Percentiles rank a stretch among this genome's conserved stretches.
These are phyloP conservation scores for Karstenula rhodostoma DNA, from an alignment of 2,329 filamentous ascomycete species.

Conservation along the genomic window DNA sequence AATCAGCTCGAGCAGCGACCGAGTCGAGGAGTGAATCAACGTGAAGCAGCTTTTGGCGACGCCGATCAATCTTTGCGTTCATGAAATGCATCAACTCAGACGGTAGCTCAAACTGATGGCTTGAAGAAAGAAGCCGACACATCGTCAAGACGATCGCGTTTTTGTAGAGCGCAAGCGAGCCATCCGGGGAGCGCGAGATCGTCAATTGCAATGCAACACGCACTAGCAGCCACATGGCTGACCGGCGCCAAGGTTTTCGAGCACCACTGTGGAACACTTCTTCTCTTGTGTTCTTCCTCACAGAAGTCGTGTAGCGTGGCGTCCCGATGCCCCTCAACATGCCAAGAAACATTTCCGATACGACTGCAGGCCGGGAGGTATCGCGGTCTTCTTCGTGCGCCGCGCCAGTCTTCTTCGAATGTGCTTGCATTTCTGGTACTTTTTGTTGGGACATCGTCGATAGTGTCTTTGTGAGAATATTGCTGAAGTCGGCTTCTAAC, in stretches of 20 bases:
- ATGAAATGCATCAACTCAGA: slow-evolving; percentile 1
- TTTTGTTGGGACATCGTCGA: not conserved
- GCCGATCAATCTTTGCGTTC: not conserved
- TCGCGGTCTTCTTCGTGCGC: not conserved
- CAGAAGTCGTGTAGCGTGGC: not conserved
- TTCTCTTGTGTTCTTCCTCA: slow-evolving; percentile 1
- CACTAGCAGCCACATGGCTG: not conserved
- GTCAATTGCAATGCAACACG: slow-evolving; percentile 2
- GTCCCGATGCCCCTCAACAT: slow-evolving; percentile 3
- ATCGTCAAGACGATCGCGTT: slow-evolving; percentile 1
- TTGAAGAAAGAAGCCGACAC: not conserved
- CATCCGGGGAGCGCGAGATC: slow-evolving; percentile 1
- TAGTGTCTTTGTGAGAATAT: not conserved
- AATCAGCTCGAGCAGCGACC: not conserved
- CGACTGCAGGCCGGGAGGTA: not conserved
- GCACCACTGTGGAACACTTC: not conserved
- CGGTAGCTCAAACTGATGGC: not conserved
- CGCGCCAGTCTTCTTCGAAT: slow-evolving; percentile 2
- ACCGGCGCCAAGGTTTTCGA: slow-evolving; percentile 3
- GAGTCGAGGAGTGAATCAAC: not conserved
- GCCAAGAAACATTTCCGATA: slow-evolving; percentile 1
- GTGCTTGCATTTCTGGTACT: not conserved
- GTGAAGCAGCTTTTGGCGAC: not conserved
- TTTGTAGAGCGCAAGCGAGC: not conserved
- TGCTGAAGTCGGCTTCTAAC: not conserved